phyloP scores from a whole-genome alignment of 2,329 filamentous ascomycete genomes.

The Colletotrichum liriopes region DNA sequence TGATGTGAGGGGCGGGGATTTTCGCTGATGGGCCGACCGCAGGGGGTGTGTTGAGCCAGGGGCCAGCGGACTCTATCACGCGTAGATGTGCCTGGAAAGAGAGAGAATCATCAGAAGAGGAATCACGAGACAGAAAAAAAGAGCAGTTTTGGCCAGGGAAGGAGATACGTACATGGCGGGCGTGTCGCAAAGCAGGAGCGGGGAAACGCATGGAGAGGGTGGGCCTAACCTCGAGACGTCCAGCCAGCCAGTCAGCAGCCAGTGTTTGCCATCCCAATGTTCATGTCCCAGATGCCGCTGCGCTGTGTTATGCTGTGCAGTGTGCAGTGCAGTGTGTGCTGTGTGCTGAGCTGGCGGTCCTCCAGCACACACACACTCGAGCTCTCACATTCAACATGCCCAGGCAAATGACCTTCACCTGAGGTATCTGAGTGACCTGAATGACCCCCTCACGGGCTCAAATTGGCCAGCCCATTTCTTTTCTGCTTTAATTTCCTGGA shows the following conservation, averaged over 20 bases:
- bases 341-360: constrained; percentile 29
- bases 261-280: constrained; percentile 4
- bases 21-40: constrained; percentile 25
- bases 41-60: constrained; percentile 27
- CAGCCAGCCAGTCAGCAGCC: constrained; percentile 13
- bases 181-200: constrained; percentile 35
- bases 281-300: constrained; percentile 6
- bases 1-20: constrained; percentile 16
- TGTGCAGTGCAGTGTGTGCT: background rate
- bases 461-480: constrained; percentile 28
- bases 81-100: constrained; percentile 39
- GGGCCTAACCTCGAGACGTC: constrained; percentile 10
- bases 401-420: constrained; percentile 35
- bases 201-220: constrained; percentile 37
- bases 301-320: constrained; percentile 25
- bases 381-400: constrained; percentile 9
- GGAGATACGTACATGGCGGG: constrained; percentile 33
- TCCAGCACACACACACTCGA: constrained; percentile 5
- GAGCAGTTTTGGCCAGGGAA: constrained; percentile 25
- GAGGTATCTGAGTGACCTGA: constrained; percentile 32
- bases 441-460: constrained; percentile 13
- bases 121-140: constrained; percentile 40
- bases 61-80: constrained; percentile 22
- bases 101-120: constrained; percentile 31
- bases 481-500: constrained; percentile 21